phyloP scores from a whole-genome alignment of 2,329 filamentous ascomycete genomes.

The Aspergillus hortae region DNA sequence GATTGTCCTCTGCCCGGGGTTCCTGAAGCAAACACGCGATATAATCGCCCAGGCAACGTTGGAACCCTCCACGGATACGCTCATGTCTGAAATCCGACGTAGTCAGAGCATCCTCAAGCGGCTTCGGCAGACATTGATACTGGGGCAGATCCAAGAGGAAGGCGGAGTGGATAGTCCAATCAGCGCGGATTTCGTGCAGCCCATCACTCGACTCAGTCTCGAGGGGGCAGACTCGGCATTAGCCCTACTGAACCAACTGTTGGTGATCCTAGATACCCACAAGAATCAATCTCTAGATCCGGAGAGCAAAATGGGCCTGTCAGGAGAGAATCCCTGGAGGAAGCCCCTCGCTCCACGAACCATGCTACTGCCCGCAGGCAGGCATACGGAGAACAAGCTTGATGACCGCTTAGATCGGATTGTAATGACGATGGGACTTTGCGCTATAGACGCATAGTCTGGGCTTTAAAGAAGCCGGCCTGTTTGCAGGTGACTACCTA shows the following conservation, averaged over 20 bases:
- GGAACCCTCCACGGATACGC: not conserved
- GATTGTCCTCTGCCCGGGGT: constrained; percentile 16
- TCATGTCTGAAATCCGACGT: constrained; percentile 9
- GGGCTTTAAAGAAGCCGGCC: too few relatives aligned
- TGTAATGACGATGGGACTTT: not conserved
- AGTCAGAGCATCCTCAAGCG: constrained; percentile 9
- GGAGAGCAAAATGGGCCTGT: not conserved
- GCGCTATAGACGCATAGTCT: too few relatives aligned
- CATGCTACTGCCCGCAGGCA: not conserved
- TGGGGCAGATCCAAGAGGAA: not conserved
- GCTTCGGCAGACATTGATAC: constrained; percentile 5
- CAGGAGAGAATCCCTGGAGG: not conserved
- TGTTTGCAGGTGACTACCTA: too few relatives aligned
- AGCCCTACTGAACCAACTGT: constrained; percentile 15
- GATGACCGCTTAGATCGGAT: not conserved
- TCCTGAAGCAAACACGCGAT: constrained; percentile 12
- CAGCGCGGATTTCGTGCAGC: not conserved
- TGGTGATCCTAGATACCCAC: constrained; percentile 12
- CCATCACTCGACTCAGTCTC: constrained; percentile 4
- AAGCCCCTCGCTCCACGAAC: not conserved
- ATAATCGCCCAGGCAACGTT: constrained; percentile 3
- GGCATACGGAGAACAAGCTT: not conserved
- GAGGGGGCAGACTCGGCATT: constrained; percentile 13
- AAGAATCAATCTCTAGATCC: not conserved
- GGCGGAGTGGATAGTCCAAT: constrained; percentile 8